These are phyloP conservation scores for Hypocrella siamensis DNA, from an alignment of 2,329 filamentous ascomycete genomes.

Conservation along the genomic window DNA sequence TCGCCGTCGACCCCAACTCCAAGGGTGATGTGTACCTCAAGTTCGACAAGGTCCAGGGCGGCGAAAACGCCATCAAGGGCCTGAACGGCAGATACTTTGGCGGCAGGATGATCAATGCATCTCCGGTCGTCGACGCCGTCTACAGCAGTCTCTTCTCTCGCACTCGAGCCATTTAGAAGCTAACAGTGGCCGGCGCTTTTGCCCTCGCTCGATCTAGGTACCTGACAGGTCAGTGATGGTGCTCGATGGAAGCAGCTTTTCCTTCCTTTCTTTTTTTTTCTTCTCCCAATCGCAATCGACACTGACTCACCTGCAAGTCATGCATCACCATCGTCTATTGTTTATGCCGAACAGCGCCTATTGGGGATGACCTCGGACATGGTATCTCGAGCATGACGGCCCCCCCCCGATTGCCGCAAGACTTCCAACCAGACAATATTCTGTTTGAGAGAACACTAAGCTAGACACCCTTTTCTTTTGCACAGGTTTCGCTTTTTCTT, in stretches of 20 bases:
- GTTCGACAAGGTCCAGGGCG: conserved; percentile 88
- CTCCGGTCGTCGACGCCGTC: conserved; percentile 93
- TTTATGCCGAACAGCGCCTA: too few relatives aligned
- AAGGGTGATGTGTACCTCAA: conserved; percentile 97
- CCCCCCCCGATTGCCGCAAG: too few relatives aligned
- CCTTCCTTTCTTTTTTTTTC: too few relatives aligned
- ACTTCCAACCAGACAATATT: too few relatives aligned
- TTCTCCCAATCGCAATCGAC: too few relatives aligned
- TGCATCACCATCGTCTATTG: too few relatives aligned
- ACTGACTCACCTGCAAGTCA: too few relatives aligned
- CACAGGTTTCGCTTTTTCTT: too few relatives aligned
- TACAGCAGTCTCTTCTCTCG: conserved; percentile 94
- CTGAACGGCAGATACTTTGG: conserved; percentile 95
- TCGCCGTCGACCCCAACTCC: conserved; percentile 83
- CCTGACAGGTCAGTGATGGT: conserved; percentile 19
- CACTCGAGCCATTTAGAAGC: conserved; percentile 58
- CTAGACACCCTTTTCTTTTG: too few relatives aligned
- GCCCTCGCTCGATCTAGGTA: conserved; percentile 32
- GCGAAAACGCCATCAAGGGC: conserved; percentile 94
- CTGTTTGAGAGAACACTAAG: conserved; percentile 5
- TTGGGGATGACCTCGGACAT: too few relatives aligned
- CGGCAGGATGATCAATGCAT: conserved; percentile 80
- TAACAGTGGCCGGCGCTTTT: conserved; percentile 30
- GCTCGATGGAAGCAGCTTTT: not conserved
- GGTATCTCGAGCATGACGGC: too few relatives aligned